Conservation (phyloP, 441 rosid genomes). For the Croton laevigatus region DNA sequence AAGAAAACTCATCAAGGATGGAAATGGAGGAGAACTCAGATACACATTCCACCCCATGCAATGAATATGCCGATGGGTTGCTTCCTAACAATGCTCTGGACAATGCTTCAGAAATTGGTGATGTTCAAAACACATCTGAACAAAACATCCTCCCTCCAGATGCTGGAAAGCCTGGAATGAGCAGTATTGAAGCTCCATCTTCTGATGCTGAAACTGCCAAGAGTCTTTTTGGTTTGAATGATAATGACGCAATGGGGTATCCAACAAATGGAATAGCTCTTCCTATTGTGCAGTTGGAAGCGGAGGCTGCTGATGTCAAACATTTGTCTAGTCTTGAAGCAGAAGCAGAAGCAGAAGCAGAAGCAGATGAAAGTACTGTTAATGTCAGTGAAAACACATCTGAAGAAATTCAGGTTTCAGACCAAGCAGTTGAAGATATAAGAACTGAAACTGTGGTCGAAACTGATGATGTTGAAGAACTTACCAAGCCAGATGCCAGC, state of each 20-base stretch:
- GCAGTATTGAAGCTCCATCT: conserved; percentile 14
- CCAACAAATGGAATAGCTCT: conserved; percentile 5
- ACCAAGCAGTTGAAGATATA: conserved; percentile 18
- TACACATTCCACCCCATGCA: conserved; percentile 18
- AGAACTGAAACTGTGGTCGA: conserved; percentile 23
- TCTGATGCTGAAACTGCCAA: conserved; percentile 12
- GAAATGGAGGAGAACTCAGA: conserved; percentile 26
- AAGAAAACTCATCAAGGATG: conserved; percentile 22
- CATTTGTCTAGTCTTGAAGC: conserved; percentile 20
- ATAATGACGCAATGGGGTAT: conserved; percentile 1
- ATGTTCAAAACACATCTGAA: conserved; percentile 30
- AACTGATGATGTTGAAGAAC: conserved; percentile 13
- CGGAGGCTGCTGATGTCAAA: conserved; percentile 25
- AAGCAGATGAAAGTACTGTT: neutral
- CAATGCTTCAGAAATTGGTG: conserved; percentile 20
- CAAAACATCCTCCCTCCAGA: conserved; percentile 18
- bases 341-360: conserved; percentile 24
- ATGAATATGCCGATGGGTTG: conserved; percentile 24
- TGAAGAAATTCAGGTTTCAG: conserved; percentile 22
- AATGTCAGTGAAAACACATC: conserved; percentile 25
- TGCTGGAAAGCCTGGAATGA: conserved; percentile 22
- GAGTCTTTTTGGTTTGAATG: conserved; percentile 4
- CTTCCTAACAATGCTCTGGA: conserved; percentile 26
- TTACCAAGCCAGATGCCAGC: conserved; percentile 13
- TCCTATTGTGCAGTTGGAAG: conserved; percentile 23